Base-by-base conservation (phyloP, 129 eudicot species). In the Calendula officinalis region DNA sequence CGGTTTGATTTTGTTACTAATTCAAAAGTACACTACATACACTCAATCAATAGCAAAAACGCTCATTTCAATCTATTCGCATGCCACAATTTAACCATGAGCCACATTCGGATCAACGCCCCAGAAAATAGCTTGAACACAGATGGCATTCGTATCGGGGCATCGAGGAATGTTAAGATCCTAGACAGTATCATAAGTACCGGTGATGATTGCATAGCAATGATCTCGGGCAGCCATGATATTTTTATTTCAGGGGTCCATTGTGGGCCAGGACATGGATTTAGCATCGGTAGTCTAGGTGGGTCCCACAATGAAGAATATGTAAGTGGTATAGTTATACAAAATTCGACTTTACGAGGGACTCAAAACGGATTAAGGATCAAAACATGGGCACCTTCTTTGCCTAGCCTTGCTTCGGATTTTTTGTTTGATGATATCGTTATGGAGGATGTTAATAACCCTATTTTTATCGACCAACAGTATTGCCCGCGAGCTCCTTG, bases 191-290 rank as follows among this genome's bases (percentile, higher is more conserved):
- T 37, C 15, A 90, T 90, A 33, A 46, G 66, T 50, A 90, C 97
- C 0, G 97, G 97, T 1, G 97, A 90, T 32, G 97, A 90, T 48
- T 90, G 97, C 60, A 27, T 90, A 33, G 14, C 91, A 2, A 86
- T 90, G 69, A 66, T 87, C 5, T 35, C 73, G 0, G 84, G 85
- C 12, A 83, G 80, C 48, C 59, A 35, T 0, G 54, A 81, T 52
- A 71, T 90, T 3, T 11, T 14, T 35, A 63, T 90, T 5, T n/a
- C 68, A 0, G 5, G 39, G 0, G 87, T 90, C 14, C n/a, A 57
- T 1, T 90, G 97, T 60, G 97, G 97, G 27, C 97, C 97, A 0
- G 97, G 97, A 2, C 97, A 89, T 40, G 97, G 97, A 3, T 81
- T 89, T 50, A 89, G 97, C 72, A 72, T 89, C 3, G 97, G 97